Conservation (phyloP, 306 rosid species). For the Prunus fruticosa region DNA sequence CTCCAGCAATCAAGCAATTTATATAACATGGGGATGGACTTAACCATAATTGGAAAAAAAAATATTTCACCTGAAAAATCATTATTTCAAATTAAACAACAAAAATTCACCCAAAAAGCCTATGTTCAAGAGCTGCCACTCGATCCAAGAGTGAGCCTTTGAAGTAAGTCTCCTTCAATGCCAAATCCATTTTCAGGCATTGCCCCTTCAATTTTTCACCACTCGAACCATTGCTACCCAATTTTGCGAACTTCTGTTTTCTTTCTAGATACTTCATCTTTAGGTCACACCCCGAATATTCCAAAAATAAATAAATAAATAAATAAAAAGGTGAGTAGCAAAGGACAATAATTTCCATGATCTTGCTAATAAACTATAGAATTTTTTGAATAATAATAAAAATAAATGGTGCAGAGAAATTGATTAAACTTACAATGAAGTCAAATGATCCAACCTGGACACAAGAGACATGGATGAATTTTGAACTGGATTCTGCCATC, state of each 20-base stretch:
- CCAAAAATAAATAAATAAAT: neutral
- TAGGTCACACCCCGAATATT: constrained; percentile 6
- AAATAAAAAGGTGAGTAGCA: neutral
- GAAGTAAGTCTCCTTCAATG: constrained; percentile 43
- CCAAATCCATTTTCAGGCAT: constrained; percentile 40
- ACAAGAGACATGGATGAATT: constrained; percentile 49
- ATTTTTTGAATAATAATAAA: neutral
- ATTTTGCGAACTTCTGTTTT: constrained; percentile 34
- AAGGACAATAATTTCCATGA: neutral
- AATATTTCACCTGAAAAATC: too few species aligned
- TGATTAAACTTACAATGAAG: constrained; percentile 43
- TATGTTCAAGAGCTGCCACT: constrained; percentile 61
- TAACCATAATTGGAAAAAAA: neutral
- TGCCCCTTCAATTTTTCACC: constrained; percentile 26
- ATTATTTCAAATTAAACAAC: neutral
- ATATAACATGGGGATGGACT: neutral
- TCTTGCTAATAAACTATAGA: neutral
- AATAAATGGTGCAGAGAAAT: neutral
- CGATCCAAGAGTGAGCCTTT: constrained; percentile 75
- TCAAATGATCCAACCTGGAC: constrained; percentile 72
- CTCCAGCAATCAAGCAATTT: neutral
- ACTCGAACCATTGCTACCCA: constrained; percentile 14
- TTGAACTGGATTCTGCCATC: constrained; percentile 25
- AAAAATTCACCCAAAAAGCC: constrained; percentile 55
- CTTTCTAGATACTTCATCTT: constrained; percentile 69